Percentiles rank a stretch among this genome's conserved stretches.
phyloP scores from a whole-genome alignment of 257 asterid species.

The Ophiorrhiza pumila region DNA sequence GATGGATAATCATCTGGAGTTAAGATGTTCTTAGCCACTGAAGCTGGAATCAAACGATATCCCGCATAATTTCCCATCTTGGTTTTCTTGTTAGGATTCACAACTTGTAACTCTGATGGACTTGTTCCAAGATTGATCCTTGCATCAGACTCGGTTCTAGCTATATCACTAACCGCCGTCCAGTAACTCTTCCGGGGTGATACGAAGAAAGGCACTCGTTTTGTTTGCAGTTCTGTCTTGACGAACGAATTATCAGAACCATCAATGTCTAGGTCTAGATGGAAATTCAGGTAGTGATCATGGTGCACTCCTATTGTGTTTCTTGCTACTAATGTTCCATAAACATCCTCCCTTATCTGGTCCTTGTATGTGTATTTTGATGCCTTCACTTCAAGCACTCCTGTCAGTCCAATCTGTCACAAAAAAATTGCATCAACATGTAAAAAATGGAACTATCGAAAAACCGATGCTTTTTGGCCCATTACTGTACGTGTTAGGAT shows the following conservation, averaged over 20 bases:
- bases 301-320: conserved; percentile 53
- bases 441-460: too few species aligned
- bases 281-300: conserved; percentile 60
- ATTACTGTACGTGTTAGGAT: too few species aligned
- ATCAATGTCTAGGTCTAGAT: conserved; percentile 70
- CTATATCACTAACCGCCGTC: conserved; percentile 47
- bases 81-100: conserved; percentile 58
- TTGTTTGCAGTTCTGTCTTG: conserved; percentile 40
- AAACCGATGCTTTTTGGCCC: too few species aligned
- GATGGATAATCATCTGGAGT: conserved; percentile 55
- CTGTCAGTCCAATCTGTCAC: conserved; percentile 48
- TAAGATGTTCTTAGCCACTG: conserved; percentile 40
- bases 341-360: conserved; percentile 26
- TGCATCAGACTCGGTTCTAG: conserved; percentile 43
- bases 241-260: conserved; percentile 48
- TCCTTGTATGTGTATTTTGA: conserved; percentile 35
- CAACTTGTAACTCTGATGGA: conserved; percentile 42
- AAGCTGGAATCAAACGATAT: conserved; percentile 49
- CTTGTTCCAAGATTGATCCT: conserved; percentile 32
- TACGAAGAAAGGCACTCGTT: neutral
- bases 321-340: conserved; percentile 57
- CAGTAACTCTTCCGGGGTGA: conserved; percentile 71
- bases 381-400: conserved; percentile 58
- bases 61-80: conserved; percentile 49
- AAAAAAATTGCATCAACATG: neutral